Base-by-base conservation (phyloP, 371 early-diverging fungal genomes). In the Mortierella sp. region DNA sequence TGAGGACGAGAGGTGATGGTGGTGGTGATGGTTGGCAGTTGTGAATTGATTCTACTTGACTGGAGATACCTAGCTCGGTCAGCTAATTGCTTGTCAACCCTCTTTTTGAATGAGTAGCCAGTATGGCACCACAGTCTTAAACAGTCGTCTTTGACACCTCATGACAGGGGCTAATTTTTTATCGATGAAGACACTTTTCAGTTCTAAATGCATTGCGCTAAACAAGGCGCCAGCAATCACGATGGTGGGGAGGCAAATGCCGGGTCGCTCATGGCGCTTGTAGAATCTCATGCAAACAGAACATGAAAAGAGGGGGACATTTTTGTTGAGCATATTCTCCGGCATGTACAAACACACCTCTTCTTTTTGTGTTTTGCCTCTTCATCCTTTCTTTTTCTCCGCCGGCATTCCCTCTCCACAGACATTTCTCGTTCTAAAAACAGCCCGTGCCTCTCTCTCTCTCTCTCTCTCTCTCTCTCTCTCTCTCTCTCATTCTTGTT, bases 401-500 rank as follows among this genome's bases (percentile, higher is more conserved):
- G 61, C 52, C 34, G 9, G 19, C 19, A 31, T 31, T 31, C 61
- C 61, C 22, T 39, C 61, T 34, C 61, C 34, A 31, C 16, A 22
- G 10, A 61, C 31, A 55, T 34, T 61, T 19, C 34, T 9, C 34
- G 6, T n/a, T 34, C 37, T 61, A 61, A 61, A 37, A 61, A 61
- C 37, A 61, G 61, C 37, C 37, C 61, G 61, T 61, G 61, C 61
- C 61, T 53, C 55, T 55, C 14, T 50, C 48, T 67, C 50, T 0
- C 31, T 66, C 47, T 66, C 47, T 50, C 37, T 29, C 29, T 43
- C 34, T 66, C n/a, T 39, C 39, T 40, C 3, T 64, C 41, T 40
- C 16, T 52, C 16, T 11, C 48, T 16, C 48, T 48, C 19, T 48
- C n/a, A 22, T 58, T 39, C 40, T 40, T n/a, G n/a, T 26, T 52